Base-by-base conservation (phyloP, 257 asterid species). In the Capsicum rhomboideum region DNA sequence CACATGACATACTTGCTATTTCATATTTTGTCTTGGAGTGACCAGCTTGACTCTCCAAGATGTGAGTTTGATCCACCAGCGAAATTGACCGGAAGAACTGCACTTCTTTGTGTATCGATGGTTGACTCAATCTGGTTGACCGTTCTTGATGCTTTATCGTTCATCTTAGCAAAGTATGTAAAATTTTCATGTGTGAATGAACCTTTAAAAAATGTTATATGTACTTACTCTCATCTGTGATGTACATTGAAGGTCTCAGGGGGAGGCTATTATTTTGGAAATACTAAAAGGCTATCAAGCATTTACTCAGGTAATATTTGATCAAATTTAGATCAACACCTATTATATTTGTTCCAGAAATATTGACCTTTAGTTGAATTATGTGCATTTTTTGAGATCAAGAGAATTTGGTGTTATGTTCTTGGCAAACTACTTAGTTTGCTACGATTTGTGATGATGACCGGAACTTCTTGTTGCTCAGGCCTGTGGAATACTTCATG, bases 281-380 rank as follows among this genome's bases (percentile, higher is more conserved):
- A 96, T 96, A 88, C 85, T 96, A 90, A 96, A 96, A 90, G 99
- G 98, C 86, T 96, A 96, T 89, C 99, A 96, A 91, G 99, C 99
- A 64, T 96, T 94, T 88, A 96, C 98, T 64, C 99, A 96, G 98
- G 98, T 96, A 82, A 68, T 84, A 75, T 68, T 72, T 40, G 46
- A 78, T 20, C 40, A 29, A 6, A 50, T 69, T 63, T 72, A 59
- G 61, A 85, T 82, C 17, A 82, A 59, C 20, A 34, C 20, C 11
- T 31, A 40, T 66, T 83, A 52, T 14, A 28, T 31, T 84, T 63
- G 46, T 80, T 20, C 71, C 66, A 46, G 82, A 31, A 44, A 59
- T 31, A 80, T 58, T 81, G 28, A 77, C 80, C 80, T 72, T 23
- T 16, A 46, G 13, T 46, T 46, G 58, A 23, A 18, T n/a, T 72